Evolutionary conservation across 306 rosid species (phyloP), one percentile per base, ranked within the genome.

Genomic region (Prunus armeniaca): DNA sequence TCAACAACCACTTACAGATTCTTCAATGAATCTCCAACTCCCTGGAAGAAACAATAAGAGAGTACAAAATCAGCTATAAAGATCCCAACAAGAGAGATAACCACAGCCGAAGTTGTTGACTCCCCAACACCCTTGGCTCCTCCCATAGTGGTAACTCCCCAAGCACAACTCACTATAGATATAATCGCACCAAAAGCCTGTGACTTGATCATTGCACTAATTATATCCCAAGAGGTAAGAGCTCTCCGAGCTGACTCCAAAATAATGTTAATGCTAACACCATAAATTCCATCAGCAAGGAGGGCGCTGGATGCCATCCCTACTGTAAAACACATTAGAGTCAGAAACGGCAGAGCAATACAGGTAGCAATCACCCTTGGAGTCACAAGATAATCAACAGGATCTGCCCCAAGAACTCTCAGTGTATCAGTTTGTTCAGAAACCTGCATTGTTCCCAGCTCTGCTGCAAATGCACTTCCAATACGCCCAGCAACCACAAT

Each of bases 121-220:
- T 95, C 98, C 9, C 98, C 98, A 8, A 95, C 98, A 58, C 97
- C 97, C 84, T 95, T 92, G 72, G 99, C 99, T 41, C 99, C 99
- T 68, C 97, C 98, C 63, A 84, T 41, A 57, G 99, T 92, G 43
- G 99, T 95, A 63, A 95, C 85, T 67, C 98, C 99, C 98, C 98
- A 92, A 1, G 90, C 97, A 76, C 99, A 95, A 71, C 99, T 95
- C 69, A 92, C 97, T 77, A 92, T 67, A 9, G 98, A 95, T 80
- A 95, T 95, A 57, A 95, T 93, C 2, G 91, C 92, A 41, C 97
- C 99, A 69, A 95, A 95, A 77, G 86, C 95, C 85, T 88, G 96
- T 5, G 99, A 92, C 83, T 95, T 95, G 78, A 92, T 89, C 97
- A 95, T 90, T 34, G 97, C 91, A 51, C 99, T 92, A 50, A 95